A percentile compares a stretch with the other conserved stretches of the same genome.
phyloP scores from a whole-genome alignment of 2,329 filamentous ascomycete species.

The Aspergillus ustus region DNA sequence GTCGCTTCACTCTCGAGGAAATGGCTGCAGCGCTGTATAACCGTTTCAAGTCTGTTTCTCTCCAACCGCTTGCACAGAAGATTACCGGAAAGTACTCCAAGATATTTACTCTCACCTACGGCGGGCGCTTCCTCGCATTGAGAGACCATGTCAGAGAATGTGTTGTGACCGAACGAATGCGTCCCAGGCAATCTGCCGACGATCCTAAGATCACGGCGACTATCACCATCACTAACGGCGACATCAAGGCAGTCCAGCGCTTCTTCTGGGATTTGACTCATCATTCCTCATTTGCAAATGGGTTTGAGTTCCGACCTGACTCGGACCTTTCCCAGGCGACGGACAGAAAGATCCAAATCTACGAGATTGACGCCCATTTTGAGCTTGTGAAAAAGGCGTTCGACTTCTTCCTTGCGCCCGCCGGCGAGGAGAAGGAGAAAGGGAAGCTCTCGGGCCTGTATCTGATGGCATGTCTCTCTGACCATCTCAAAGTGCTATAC shows the following conservation, averaged over 20 bases:
- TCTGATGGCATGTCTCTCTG: neutral
- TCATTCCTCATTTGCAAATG: conserved; percentile 4
- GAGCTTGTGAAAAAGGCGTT: conserved; percentile 12
- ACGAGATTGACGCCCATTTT: conserved; percentile 10
- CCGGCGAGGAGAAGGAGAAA: neutral
- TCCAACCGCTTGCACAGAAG: conserved; percentile 11
- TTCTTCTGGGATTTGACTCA: conserved; percentile 18
- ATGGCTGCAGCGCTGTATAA: conserved; percentile 5
- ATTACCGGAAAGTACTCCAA: conserved; percentile 7
- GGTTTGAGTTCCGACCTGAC: conserved; percentile 4
- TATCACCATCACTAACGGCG: conserved; percentile 9
- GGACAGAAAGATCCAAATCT: neutral
- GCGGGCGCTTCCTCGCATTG: neutral
- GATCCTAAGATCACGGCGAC: conserved; percentile 13
- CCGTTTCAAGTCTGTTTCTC: conserved; percentile 15
- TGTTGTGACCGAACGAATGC: conserved; percentile 6
- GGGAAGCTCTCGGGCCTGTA: conserved; percentile 1
- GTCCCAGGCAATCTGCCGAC: conserved; percentile 6
- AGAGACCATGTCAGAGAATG: conserved; percentile 6
- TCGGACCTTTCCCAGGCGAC: neutral
- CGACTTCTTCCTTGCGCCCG: neutral
- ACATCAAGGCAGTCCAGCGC: conserved; percentile 7
- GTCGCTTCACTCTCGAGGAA: neutral
- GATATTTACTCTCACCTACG: neutral
- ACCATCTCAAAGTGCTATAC: conserved; percentile 4